Evolutionary conservation across 306 rosid genomes (phyloP), one percentile per base, ranked within the genome.

Genomic region (Trifolium subterraneum): DNA sequence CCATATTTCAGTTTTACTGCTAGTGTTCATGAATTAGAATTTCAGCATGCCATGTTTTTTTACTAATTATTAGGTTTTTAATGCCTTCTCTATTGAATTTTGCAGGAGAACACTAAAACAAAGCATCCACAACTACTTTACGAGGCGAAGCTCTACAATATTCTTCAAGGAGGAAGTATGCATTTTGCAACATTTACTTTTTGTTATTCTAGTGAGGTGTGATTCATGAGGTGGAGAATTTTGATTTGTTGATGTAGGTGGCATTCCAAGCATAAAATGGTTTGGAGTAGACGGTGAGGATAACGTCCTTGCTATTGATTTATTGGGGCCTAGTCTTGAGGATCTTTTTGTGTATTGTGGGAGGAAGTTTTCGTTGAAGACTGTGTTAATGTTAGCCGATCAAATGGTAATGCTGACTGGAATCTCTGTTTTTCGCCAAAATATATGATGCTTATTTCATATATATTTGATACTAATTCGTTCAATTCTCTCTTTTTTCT

Each of bases 101-200:
- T 68, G 79, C 90, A 92, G 99, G 97, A 94, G 83, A 92, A 90
- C 54, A 85, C 78, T 60, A 88, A 90, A 83, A 92, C 99, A 9
- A 92, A 94, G 87, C 99, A 94, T 76, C 96, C 99, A 0, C 99
- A 94, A 41, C 72, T 90, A 42, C 92, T 90, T 47, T 94, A 90
- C 18, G 99, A 94, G 80, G 99, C 99, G 22, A 92, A 94, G 78
- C 79, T 94, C 54, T 92, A 94, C 56, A 78, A 82, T 63, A 82
- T 87, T 62, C 93, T 94, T 73, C 97, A 90, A 82, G 97, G 98
- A 90, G 99, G 99, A 92, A 92, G 99, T 95, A 90, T 73, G 96
- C 68, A 27, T 71, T 81, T 56, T 81, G 16, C 78, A 47, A 8
- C 48, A n/a, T 47, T 63, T 44, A 36, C 6, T 39, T 72, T 72